Conservation (phyloP, 306 rosid genomes). For the Dryas alaskensis region DNA sequence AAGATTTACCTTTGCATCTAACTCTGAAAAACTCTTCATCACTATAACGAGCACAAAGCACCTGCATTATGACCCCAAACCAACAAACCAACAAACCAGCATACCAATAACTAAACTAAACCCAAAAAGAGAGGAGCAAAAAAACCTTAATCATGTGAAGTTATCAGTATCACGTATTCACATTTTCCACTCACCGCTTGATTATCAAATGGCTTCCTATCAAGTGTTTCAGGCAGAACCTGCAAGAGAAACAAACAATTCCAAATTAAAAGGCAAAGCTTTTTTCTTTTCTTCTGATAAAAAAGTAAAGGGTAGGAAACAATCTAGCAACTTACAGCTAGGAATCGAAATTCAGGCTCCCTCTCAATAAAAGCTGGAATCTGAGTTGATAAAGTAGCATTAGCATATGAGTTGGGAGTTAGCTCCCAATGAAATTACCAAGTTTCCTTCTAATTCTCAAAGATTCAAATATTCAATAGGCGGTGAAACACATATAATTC, state of each 20-base stretch:
- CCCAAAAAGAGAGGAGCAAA: not conserved
- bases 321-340: conserved; percentile 55
- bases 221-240: conserved; percentile 77
- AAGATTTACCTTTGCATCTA: conserved; percentile 71
- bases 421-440: not conserved
- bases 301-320: not conserved
- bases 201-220: conserved; percentile 52
- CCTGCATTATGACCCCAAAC: conserved; percentile 39
- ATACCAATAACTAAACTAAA: conserved; percentile 8
- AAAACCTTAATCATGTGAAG: not conserved
- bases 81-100: conserved; percentile 4
- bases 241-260: conserved; percentile 29
- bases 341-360: conserved; percentile 89
- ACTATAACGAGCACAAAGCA: conserved; percentile 83
- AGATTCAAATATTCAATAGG: conserved; percentile 6
- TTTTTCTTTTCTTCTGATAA: not conserved
- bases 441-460: not conserved
- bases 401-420: not conserved
- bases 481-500: not conserved
- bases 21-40: conserved; percentile 79
- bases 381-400: conserved; percentile 35
- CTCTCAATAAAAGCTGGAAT: conserved; percentile 84
- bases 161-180: not conserved
- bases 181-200: conserved; percentile 53
- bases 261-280: not conserved